Evolutionary conservation across 2,329 filamentous ascomycete species (phyloP).

Genomic region (Penicillium sp.): DNA sequence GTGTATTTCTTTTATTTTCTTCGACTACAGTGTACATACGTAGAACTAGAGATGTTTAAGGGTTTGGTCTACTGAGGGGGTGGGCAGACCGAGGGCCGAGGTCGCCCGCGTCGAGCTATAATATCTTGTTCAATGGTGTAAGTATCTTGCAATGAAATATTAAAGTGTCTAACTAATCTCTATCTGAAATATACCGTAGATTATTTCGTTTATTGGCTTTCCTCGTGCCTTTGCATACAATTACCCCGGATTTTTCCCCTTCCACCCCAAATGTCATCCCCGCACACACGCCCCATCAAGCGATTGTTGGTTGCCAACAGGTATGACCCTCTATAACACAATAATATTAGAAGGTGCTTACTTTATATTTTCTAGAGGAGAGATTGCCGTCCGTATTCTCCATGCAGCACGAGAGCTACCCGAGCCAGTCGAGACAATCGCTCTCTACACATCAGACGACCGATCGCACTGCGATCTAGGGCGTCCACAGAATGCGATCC

Average conservation of each 20-base stretch:
- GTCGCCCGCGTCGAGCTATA: conserved; percentile 3
- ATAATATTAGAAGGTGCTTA: not conserved
- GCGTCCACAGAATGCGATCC: conserved; percentile 42
- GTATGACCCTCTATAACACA: conserved; percentile 22
- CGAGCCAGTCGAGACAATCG: conserved; percentile 44
- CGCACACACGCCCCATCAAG: conserved; percentile 34
- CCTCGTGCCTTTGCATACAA: not conserved
- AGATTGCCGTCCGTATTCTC: conserved; percentile 56
- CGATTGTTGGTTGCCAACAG: conserved; percentile 49
- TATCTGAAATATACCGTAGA: not conserved
- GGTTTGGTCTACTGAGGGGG: conserved; percentile 9
- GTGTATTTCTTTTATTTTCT: not conserved
- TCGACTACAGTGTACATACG: not conserved
- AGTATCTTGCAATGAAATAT: not conserved
- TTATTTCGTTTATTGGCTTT: not conserved
- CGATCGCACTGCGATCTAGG: conserved; percentile 46
- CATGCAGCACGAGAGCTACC: conserved; percentile 51
- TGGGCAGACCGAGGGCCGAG: conserved; percentile 6
- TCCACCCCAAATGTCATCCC: conserved; percentile 15
- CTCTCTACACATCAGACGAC: conserved; percentile 50
- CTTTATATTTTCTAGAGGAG: conserved; percentile 42
- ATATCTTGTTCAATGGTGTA: not conserved
- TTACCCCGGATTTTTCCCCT: conserved; percentile 8
- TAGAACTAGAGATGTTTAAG: conserved; percentile 2
- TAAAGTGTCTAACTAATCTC: not conserved